Evolutionary conservation across 192 early-diverging fungal genomes (phyloP).

Genomic region (Kickxella alabastrina): DNA sequence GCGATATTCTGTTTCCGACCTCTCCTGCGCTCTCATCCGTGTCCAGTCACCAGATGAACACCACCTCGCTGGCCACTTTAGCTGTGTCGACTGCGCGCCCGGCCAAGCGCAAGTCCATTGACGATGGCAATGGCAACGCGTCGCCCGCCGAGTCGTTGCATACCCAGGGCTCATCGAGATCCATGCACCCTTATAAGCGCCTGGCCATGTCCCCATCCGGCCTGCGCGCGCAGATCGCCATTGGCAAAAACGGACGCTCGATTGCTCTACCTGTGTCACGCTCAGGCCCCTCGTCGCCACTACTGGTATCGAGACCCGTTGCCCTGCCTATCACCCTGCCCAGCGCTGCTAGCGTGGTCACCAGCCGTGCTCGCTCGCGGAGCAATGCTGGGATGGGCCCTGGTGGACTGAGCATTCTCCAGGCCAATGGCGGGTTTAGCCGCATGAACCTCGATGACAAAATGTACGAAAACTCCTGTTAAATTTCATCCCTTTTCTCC

Average conservation of each 20-base stretch:
- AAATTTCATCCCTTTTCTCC: neutral
- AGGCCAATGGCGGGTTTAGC: constrained; percentile 47
- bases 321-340: constrained; percentile 1
- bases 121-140: constrained; percentile 12
- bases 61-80: neutral
- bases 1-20: constrained; percentile 15
- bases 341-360: neutral
- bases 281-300: constrained; percentile 32
- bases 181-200: constrained; percentile 29
- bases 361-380: constrained; percentile 29
- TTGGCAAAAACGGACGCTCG: constrained; percentile 7
- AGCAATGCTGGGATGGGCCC: constrained; percentile 19
- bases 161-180: neutral
- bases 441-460: constrained; percentile 46
- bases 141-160: constrained; percentile 1
- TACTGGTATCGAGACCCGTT: constrained; percentile 14
- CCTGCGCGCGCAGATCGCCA: constrained; percentile 30
- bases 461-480: constrained; percentile 12
- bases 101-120: constrained; percentile 36
- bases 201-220: constrained; percentile 49
- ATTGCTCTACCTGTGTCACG: constrained; percentile 6
- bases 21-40: constrained; percentile 23
- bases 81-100: constrained; percentile 2
- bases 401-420: constrained; percentile 15
- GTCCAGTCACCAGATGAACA: constrained; percentile 26